Base-by-base conservation (phyloP, 2,329 filamentous ascomycete genomes). In the Penicillium hesseltinei region DNA sequence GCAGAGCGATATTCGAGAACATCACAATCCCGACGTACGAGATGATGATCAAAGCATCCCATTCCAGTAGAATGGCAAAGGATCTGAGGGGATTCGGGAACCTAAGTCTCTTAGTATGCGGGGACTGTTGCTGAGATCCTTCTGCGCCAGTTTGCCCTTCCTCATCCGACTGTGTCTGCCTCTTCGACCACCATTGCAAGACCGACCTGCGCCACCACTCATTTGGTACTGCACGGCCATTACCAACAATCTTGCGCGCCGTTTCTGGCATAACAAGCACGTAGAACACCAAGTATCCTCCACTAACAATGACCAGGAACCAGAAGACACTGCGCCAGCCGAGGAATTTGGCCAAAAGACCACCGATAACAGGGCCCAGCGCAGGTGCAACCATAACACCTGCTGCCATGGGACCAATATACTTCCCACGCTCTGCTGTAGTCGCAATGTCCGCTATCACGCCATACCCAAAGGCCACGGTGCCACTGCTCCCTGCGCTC, bases 21-120 rank as follows among this genome's bases (percentile, higher is more conserved):
- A 63, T 55, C 58, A 69, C 61, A 64, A 64, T 71, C 27, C 71
- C 73, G 42, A 75, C 58, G 21, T 74, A 69, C 3, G 71, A 66
- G 8, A 79, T 69, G 23, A 73, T 71, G 33, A 72, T 72, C 44
- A 63, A 47, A 25, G 59, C 67, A 54, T 75, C 75, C 56, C 77
- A 77, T 50, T 78, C 69, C 5, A 64, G 53, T 33, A 79, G 63
- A 31, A 81, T 71, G 8, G 64, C 61, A 27, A 81, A 65, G 0
- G 75, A 73, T 25, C 71, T 68, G 5, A 80, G 58, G 0, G 79
- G 78, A 54, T 81, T 82, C 0, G 79, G 79, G 29, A 77, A 75
- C 3, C 69, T 67, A 5, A 79, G 65, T 44, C 73, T 74, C 17
- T 72, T 68, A 10, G 66, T 64, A 7, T 62, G 59, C 56, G 53